Evolutionary conservation across 257 asterid genomes (phyloP), one percentile per base, ranked within the genome.

Genomic region (Nicotiana sylvestris): DNA sequence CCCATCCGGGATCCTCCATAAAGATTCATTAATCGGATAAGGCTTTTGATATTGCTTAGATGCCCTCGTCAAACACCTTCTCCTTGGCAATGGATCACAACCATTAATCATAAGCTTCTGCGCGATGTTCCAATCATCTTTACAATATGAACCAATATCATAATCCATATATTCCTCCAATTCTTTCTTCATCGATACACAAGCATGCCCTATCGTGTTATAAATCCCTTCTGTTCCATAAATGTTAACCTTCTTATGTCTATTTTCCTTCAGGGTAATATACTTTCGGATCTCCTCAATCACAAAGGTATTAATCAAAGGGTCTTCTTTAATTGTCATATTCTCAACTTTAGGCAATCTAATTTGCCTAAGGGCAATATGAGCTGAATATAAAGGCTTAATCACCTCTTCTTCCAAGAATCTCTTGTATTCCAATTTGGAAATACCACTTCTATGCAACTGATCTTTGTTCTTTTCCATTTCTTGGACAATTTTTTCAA

Each of bases 201-300:
- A 95, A n/a, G 96, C 87, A 53, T 95, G 99, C 15, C 99, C 98
- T 17, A 95, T 91, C 82, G 98, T 87, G 92, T 86, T 95, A 85
- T 91, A 84, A 1, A 92, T 86, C 83, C 81, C 89, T 76, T 86
- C 92, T 11, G 90, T 79, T 76, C 98, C 96, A 27, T 91, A 95
- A 3, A 93, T 89, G 33, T 95, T 95, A 15, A 89, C 64, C 88
- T 85, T 93, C 78, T 92, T 94, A 13, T 79, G 89, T 58, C 97
- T 68, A 72, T 87, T 95, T 77, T 81, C 89, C 84, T 91, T 95
- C 3, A 97, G 99, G 68, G 98, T 91, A 9, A 95, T 91, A 77
- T 95, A 95, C 93, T 92, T 95, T 32, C 97, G 86, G 9, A 95
- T 88, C 96, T 95, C 99, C 92, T 95, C 99, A 4, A 86, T 87